Evolutionary conservation across 257 asterid genomes (phyloP), one percentile per base, ranked within the genome.

Genomic region (Solanum sitiens): DNA sequence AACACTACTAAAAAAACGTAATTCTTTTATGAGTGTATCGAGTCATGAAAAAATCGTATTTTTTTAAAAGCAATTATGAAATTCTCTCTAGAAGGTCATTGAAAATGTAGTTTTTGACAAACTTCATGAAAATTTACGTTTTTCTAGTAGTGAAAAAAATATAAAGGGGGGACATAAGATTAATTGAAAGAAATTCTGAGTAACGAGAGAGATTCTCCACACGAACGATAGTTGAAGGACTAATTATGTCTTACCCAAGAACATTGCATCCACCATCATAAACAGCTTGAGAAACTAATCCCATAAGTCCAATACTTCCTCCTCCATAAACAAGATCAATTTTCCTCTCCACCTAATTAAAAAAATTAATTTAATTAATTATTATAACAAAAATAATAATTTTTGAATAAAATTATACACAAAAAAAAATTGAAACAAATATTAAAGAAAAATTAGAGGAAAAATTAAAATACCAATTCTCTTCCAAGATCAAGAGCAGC

Each of bases 241-340:
- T 61, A 61, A n/a, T 2, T n/a, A 33, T 44, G n/a, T 3, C 73
- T 42, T 90, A 94, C 98, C 98, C 98, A 40, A 92, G 87, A 88
- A 94, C 98, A 70, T 90, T 87, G 85, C 98, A 86, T 74, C 98
- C 96, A 42, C 94, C 98, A 85, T 91, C 90, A 77, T 87, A 87
- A 56, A 92, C 95, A 42, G 94, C 89, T 84, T 91, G 94, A 87
- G 98, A 91, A 84, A 94, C 94, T 91, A 92, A 87, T 45, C 98
- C 98, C 98, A 94, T 94, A 2, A 93, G 98, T 76, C 98, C 98
- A 90, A 91, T 50, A 75, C 94, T 93, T 61, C 97, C 95, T 88
- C 97, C 97, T 39, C 97, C 97, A 80, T 94, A 93, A 13, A 94
- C 87, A 32, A 93, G 93, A 89, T 93, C 94, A 84, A 94, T 89